Base-by-base conservation (phyloP, 495 filamentous ascomycete genomes). In the Aspergillus sclerotiicarbonarius region DNA sequence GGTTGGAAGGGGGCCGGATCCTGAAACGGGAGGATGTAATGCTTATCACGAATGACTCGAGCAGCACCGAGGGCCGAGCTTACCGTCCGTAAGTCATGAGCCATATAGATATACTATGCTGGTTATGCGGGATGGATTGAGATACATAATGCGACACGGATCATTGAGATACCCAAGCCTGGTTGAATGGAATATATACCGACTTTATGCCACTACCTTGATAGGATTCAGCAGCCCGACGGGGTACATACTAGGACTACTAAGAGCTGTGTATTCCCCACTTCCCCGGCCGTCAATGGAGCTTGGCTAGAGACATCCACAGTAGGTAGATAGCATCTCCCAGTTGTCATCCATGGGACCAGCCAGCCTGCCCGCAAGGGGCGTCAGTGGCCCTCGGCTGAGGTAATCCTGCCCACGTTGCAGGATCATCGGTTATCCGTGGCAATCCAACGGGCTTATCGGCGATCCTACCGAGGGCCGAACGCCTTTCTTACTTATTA, bases 361-460 rank as follows among this genome's bases (percentile, higher is more conserved):
- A 25, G 25, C 25, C 2, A 3, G 25, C 2, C 2, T 25, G 25
- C 2, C 25, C 2, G 25, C 25, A 25, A 25, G 25, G 25, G 37
- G n/a, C n/a, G n/a, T n/a, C n/a, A n/a, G 37, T 41, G 37, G 37
- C 37, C 10, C 12, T 13, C 37, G n/a, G 21, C 18, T 47, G 18
- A 21, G 18, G 44, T 21, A 50, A n/a, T 49, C 18, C 25, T 25
- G 25, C 25, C 25, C 25, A n/a, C n/a, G n/a, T n/a, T n/a, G n/a
- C n/a, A n/a, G n/a, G n/a, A n/a, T n/a, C n/a, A 49, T 3, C 47
- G 47, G 47, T 13, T 50, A 50, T 50, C 31, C 47, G 47, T 31
- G 47, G 25, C 20, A 25, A 13, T 50, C 47, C 47, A 50, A 50
- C 47, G 18, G 29, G n/a, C 47, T 32, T 32, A 33, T 50, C 47